Evolutionary conservation across 345 rosid genomes (phyloP).

Genomic region (Camelina hispida): DNA sequence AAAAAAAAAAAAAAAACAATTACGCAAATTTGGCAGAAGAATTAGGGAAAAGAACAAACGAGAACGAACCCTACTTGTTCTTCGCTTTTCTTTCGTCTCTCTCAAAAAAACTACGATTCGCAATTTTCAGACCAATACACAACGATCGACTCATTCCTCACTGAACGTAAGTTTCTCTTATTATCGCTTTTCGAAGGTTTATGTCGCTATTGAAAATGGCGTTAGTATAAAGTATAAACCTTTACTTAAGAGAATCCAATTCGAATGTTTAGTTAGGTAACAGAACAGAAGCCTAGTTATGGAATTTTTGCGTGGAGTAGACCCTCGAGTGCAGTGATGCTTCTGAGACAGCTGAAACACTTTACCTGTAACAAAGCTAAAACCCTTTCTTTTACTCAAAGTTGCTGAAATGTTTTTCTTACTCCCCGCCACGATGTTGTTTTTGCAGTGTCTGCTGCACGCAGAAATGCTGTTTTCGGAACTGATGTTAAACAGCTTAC

Average conservation of each 20-base stretch:
- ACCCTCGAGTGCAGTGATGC: conserved; percentile 28
- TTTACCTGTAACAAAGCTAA: conserved; percentile 20
- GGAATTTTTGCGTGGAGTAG: conserved; percentile 1
- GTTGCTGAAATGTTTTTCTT: not conserved
- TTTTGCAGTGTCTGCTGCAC: conserved; percentile 35
- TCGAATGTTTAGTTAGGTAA: not conserved
- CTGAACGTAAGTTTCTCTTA: not conserved
- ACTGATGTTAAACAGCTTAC: not conserved
- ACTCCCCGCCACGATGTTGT: not conserved
- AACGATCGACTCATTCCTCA: not conserved
- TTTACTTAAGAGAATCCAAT: not conserved
- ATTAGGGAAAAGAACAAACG: not conserved
- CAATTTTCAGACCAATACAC: not conserved
- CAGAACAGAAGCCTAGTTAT: conserved; percentile 10
- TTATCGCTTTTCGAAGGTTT: not conserved
- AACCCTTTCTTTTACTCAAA: not conserved
- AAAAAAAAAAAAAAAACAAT: not conserved
- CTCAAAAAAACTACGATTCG: conserved; percentile 10
- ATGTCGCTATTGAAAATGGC: not conserved
- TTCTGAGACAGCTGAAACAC: conserved; percentile 34
- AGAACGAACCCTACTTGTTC: conserved; percentile 27
- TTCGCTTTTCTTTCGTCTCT: conserved; percentile 14
- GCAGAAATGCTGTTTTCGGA: not conserved
- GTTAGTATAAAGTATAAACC: not conserved
- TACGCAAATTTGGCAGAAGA: not conserved